phyloP scores from a whole-genome alignment of 148 eudicot genomes.

The Fagopyrum homotropicum region DNA sequence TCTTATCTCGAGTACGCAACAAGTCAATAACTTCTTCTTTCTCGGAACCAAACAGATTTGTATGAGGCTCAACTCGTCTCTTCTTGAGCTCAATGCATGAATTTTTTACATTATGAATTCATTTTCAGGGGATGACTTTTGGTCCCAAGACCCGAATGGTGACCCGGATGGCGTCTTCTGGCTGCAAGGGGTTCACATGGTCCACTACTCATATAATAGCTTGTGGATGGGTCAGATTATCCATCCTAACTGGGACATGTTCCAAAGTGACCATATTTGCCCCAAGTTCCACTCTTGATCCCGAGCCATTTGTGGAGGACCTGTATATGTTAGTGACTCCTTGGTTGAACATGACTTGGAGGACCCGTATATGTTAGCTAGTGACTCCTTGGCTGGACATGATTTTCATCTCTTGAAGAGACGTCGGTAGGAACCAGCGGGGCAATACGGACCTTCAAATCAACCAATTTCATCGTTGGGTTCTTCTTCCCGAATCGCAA shows the following conservation, averaged over 20 bases:
- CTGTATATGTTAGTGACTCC: conserved; percentile 54
- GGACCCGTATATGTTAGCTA: too few species aligned
- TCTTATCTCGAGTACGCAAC: conserved; percentile 60
- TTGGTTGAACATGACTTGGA: conserved; percentile 53
- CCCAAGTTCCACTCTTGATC: conserved; percentile 61
- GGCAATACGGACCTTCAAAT: too few species aligned
- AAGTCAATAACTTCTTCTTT: conserved; percentile 61
- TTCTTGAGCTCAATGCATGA: too few species aligned
- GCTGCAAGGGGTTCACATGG: conserved; percentile 71
- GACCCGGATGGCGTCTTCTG: conserved; percentile 63
- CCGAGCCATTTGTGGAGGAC: conserved; percentile 65
- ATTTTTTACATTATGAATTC: too few species aligned
- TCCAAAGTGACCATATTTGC: conserved; percentile 49
- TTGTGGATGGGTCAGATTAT: conserved; percentile 68
- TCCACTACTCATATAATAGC: conserved; percentile 69
- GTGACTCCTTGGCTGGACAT: too few species aligned
- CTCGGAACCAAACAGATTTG: conserved; percentile 60
- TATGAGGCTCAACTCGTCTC: too few species aligned
- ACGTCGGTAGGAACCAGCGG: too few species aligned
- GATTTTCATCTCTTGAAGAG: too few species aligned
- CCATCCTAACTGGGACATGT: conserved; percentile 81
- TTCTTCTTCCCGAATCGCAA: too few species aligned
- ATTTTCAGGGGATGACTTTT: conserved; percentile 77
- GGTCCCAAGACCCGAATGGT: conserved; percentile 64
- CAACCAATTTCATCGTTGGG: too few species aligned